A percentile compares a stretch with the other conserved stretches of the same genome.
phyloP scores from a whole-genome alignment of 805 yeast genomes.

The Ogataea kodamae region DNA sequence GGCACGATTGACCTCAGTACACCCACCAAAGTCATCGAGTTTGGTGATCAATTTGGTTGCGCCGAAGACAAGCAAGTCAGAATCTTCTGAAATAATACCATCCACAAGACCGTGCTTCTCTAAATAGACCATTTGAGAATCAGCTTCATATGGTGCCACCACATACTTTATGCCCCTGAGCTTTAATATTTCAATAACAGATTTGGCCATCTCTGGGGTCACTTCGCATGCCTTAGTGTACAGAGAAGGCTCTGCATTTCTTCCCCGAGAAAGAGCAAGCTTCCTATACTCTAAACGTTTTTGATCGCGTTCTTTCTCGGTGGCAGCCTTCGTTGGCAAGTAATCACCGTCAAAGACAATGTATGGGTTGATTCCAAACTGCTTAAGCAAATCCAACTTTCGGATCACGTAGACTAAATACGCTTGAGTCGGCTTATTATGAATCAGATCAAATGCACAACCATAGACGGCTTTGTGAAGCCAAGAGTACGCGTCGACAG shows the following conservation, averaged over 20 bases:
- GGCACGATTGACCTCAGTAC: conserved; percentile 63
- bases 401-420: conserved; percentile 68
- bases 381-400: conserved; percentile 60
- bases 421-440: conserved; percentile 64
- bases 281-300: conserved; percentile 55
- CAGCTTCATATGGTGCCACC: conserved; percentile 99
- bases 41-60: conserved; percentile 74
- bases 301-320: conserved; percentile 61
- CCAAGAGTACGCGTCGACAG: conserved; percentile 98
- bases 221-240: conserved; percentile 81
- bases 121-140: conserved; percentile 90
- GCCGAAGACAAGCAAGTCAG: conserved; percentile 89
- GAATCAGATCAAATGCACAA: conserved; percentile 80
- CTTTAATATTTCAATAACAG: conserved; percentile 71
- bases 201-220: conserved; percentile 87
- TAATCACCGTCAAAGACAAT: conserved; percentile 93
- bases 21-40: conserved; percentile 63
- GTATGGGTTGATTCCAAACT: conserved; percentile 73
- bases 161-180: conserved; percentile 57
- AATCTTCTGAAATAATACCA: conserved; percentile 90
- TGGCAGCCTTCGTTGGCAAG: conserved; percentile 71
- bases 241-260: conserved; percentile 51
- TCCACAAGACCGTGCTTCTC: conserved; percentile 73
- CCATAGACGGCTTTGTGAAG: conserved; percentile 79
- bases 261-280: conserved; percentile 46